These are phyloP conservation scores for Nannizzia gypsea DNA, from an alignment of 2,329 filamentous ascomycete species.

Conservation along the genomic window DNA sequence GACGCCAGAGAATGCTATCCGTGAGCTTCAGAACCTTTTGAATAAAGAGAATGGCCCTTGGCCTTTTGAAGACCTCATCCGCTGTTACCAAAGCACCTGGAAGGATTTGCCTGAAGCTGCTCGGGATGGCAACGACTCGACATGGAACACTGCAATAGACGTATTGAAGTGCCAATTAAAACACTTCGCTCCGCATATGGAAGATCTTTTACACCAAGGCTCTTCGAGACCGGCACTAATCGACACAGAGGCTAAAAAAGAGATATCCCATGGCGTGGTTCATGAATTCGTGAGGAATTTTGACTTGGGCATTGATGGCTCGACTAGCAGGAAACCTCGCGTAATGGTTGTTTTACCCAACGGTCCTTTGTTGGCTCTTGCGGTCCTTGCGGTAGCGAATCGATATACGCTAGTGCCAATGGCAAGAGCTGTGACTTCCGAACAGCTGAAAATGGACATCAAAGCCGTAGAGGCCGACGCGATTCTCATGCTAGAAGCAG, in stretches of 20 bases:
- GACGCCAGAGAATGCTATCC: not conserved
- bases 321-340: not conserved
- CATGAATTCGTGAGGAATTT: not conserved
- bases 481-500: not conserved
- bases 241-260: not conserved
- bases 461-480: not conserved
- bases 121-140: not conserved
- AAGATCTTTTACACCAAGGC: not conserved
- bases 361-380: not conserved
- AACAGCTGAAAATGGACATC: not conserved
- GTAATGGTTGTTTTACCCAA: constrained; percentile 3
- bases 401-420: constrained; percentile 1
- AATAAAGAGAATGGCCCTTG: not conserved
- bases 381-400: not conserved
- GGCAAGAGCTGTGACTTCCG: not conserved
- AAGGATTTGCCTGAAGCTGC: not conserved
- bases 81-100: not conserved
- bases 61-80: not conserved
- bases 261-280: not conserved
- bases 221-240: not conserved
- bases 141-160: not conserved
- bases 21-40: not conserved
- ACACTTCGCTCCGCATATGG: not conserved
- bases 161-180: not conserved
- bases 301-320: not conserved